These are phyloP conservation scores for Colletotrichum liaoningense DNA, from an alignment of 2,329 filamentous ascomycete genomes.

Conservation along the genomic window DNA sequence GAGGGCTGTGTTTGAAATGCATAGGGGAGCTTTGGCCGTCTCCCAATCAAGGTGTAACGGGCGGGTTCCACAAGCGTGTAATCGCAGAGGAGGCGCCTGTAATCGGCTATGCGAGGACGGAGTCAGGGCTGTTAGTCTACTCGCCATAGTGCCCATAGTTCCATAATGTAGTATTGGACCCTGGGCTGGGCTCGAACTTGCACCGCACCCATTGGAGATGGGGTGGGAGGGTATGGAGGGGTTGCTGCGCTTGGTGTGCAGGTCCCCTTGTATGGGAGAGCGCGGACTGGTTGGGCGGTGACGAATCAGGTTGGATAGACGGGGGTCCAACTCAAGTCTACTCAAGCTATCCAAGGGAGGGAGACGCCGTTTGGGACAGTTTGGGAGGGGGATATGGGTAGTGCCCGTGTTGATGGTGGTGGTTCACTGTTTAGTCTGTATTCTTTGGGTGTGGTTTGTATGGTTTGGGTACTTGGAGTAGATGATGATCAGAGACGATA, in stretches of 20 bases:
- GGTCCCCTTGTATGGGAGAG: neutral
- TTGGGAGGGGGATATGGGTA: neutral
- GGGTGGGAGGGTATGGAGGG: neutral
- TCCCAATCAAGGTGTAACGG: neutral
- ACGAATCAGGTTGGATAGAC: conserved; percentile 13
- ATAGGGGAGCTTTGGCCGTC: neutral
- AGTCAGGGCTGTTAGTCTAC: neutral
- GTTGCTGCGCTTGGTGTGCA: neutral
- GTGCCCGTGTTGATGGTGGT: neutral
- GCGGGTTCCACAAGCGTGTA: neutral
- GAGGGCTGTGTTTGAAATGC: neutral
- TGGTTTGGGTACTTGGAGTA: neutral
- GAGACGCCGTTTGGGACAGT: neutral
- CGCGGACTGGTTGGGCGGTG: conserved; percentile 7
- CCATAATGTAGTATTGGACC: neutral
- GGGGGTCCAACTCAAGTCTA: neutral
- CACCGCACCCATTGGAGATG: too few species aligned
- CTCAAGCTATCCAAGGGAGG: neutral
- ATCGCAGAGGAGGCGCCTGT: neutral
- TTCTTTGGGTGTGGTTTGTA: neutral
- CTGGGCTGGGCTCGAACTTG: neutral
- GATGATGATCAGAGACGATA: neutral
- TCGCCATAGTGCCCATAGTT: too few species aligned
- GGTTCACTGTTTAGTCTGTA: neutral
- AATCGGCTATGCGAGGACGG: neutral